A percentile compares a stretch with the other conserved stretches of the same genome.
phyloP scores from a whole-genome alignment of 2,329 filamentous ascomycete species.

The Lachnellula occidentalis region DNA sequence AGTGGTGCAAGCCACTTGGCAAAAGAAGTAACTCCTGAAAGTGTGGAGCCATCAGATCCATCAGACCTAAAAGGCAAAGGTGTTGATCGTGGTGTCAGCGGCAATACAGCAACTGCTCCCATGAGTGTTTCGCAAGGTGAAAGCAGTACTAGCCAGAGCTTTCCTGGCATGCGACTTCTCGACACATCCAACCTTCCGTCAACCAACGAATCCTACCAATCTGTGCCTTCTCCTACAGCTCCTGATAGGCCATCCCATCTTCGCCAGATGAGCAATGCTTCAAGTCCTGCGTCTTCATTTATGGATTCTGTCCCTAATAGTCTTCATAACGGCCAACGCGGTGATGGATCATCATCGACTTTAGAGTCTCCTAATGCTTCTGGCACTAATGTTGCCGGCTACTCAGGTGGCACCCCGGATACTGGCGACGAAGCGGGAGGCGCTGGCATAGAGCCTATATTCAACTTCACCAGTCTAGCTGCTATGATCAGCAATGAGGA shows the following conservation, averaged over 20 bases:
- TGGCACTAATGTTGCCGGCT: constrained; percentile 43
- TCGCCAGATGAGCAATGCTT: constrained; percentile 80
- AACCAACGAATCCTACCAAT: constrained; percentile 36
- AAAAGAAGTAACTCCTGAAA: constrained; percentile 48
- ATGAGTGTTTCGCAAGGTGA: constrained; percentile 17
- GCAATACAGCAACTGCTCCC: constrained; percentile 14
- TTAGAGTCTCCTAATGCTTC: constrained; percentile 50
- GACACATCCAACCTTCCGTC: constrained; percentile 17
- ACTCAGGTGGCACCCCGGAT: constrained; percentile 37
- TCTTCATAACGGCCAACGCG: constrained; percentile 27
- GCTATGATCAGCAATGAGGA: constrained; percentile 70
- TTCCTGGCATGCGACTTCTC: constrained; percentile 20
- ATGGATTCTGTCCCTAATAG: constrained; percentile 58
- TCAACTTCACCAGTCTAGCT: constrained; percentile 84
- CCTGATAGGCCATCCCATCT: constrained; percentile 63
- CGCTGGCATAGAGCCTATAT: constrained; percentile 66
- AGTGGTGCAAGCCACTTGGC: constrained; percentile 55
- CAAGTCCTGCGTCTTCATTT: constrained; percentile 73
- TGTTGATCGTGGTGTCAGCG: constrained; percentile 48
- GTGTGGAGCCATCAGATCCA: constrained; percentile 27
- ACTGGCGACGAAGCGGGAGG: constrained; percentile 45
- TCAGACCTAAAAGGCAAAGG: constrained; percentile 58
- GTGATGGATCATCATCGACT: constrained; percentile 37
- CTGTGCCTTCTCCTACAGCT: constrained; percentile 40
- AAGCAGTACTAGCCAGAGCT: constrained; percentile 15